These are phyloP conservation scores for Metschnikowia peoriensis DNA, from an alignment of 805 yeast species.

Conservation along the genomic window DNA sequence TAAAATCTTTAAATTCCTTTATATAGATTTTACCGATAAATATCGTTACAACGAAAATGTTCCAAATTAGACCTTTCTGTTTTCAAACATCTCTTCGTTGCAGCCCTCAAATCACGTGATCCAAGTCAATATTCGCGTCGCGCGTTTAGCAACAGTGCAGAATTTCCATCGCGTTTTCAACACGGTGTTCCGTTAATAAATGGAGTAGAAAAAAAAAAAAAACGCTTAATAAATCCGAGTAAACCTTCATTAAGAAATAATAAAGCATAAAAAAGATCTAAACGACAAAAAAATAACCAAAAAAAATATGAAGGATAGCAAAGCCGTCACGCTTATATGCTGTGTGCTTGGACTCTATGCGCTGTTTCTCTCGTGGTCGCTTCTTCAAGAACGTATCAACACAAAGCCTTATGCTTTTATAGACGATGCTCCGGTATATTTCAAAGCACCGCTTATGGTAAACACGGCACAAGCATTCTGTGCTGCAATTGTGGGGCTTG, in stretches of 20 bases:
- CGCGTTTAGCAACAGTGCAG: neutral
- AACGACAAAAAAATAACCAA: neutral
- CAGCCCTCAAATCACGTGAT: neutral
- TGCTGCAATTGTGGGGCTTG: conserved; percentile 67
- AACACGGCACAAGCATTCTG: conserved; percentile 71
- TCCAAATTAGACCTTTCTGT: too few relatives aligned
- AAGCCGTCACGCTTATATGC: conserved; percentile 24
- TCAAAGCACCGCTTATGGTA: conserved; percentile 77
- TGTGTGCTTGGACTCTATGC: conserved; percentile 70
- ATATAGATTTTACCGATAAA: too few relatives aligned
- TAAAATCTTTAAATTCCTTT: too few relatives aligned
- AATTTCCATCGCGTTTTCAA: neutral
- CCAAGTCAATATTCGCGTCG: neutral
- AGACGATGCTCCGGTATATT: conserved; percentile 38
- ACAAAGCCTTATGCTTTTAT: conserved; percentile 68
- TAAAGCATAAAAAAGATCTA: neutral
- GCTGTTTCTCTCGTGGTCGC: conserved; percentile 88
- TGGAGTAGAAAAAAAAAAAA: neutral
- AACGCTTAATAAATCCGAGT: neutral
- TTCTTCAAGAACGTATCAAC: conserved; percentile 84
- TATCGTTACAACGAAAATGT: too few relatives aligned
- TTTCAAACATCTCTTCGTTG: too few relatives aligned
- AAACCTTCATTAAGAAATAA: neutral
- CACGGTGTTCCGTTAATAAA: neutral
- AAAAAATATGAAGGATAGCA: conserved; percentile 7